phyloP scores from a whole-genome alignment of 2,329 filamentous ascomycete genomes.

The Xylariaceae sp. region DNA sequence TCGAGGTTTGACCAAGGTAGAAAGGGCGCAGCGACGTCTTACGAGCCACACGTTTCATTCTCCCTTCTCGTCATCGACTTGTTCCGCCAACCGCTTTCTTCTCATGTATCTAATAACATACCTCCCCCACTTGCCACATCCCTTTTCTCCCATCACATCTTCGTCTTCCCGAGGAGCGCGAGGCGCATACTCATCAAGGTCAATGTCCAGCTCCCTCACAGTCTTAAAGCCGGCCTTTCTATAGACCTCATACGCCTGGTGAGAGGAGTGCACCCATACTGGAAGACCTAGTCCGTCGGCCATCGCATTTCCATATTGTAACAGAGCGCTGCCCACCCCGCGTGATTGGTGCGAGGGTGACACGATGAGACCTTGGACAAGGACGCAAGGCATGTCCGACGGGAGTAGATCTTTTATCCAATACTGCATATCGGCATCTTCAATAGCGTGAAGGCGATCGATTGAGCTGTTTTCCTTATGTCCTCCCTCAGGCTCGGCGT shows the following conservation, averaged over 20 bases:
- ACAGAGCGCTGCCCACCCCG: slow-evolving; percentile 14
- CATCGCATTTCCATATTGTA: slow-evolving; percentile 16
- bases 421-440: slow-evolving; percentile 15
- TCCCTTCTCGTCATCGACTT: too few relatives aligned
- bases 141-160: slow-evolving; percentile 13
- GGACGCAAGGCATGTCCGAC: slow-evolving; percentile 11
- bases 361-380: slow-evolving; percentile 14
- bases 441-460: slow-evolving; percentile 17
- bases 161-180: slow-evolving; percentile 12
- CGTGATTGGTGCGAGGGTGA: slow-evolving; percentile 11
- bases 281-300: slow-evolving; percentile 12
- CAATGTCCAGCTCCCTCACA: slow-evolving; percentile 14
- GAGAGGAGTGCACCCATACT: slow-evolving; percentile 20
- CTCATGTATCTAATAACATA: slow-evolving; percentile 22
- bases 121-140: slow-evolving; percentile 11
- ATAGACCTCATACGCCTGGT: slow-evolving; percentile 18
- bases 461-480: slow-evolving; percentile 5
- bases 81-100: slow-evolving; percentile 1
- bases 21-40: too few relatives aligned
- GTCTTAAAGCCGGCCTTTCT: slow-evolving; percentile 15
- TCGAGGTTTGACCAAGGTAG: too few relatives aligned
- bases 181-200: slow-evolving; percentile 20
- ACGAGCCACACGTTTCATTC: too few relatives aligned
- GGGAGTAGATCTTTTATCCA: slow-evolving; percentile 16
- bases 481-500: not conserved